Percentiles rank a stretch among this genome's conserved stretches.
Evolutionary conservation across 1,139 yeast species (phyloP).

Genomic region (Diutina neorugosa): DNA sequence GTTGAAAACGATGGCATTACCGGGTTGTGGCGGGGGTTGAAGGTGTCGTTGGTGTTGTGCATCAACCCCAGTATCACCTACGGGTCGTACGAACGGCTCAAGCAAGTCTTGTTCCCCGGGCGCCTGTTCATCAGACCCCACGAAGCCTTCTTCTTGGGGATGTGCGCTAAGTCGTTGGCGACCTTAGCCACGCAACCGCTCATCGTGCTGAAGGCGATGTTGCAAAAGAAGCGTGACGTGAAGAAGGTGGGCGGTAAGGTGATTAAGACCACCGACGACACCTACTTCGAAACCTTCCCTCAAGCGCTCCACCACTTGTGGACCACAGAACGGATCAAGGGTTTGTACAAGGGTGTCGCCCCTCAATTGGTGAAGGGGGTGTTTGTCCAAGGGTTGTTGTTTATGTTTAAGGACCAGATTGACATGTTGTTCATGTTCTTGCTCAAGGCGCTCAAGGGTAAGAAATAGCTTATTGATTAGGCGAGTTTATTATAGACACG

Average conservation of each 20-base stretch:
- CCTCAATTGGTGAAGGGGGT: slow-evolving; percentile 81
- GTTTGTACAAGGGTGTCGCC: slow-evolving; percentile 63
- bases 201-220: slow-evolving; percentile 73
- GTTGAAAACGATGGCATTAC: slow-evolving; percentile 54
- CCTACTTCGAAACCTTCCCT: slow-evolving; percentile 1
- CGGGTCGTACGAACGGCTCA: slow-evolving; percentile 68
- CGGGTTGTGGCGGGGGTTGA: slow-evolving; percentile 78
- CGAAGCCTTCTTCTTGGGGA: slow-evolving; percentile 66
- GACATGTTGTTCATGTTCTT: slow-evolving; percentile 32
- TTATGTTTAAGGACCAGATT: slow-evolving; percentile 70
- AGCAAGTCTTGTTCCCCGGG: slow-evolving; percentile 36
- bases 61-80: slow-evolving; percentile 82
- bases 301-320: slow-evolving; percentile 6
- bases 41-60: slow-evolving; percentile 70
- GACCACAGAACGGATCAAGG: slow-evolving; percentile 9
- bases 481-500: background rate
- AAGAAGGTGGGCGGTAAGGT: slow-evolving; percentile 3
- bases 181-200: slow-evolving; percentile 76
- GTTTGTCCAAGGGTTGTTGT: slow-evolving; percentile 72
- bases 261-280: slow-evolving; percentile 8
- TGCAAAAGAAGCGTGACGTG: slow-evolving; percentile 38
- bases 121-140: slow-evolving; percentile 43
- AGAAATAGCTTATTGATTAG: slow-evolving; percentile 3
- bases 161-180: slow-evolving; percentile 69
- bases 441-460: slow-evolving; percentile 20